These are phyloP conservation scores for Sindora glabra DNA, from an alignment of 306 rosid species.

Conservation along the genomic window DNA sequence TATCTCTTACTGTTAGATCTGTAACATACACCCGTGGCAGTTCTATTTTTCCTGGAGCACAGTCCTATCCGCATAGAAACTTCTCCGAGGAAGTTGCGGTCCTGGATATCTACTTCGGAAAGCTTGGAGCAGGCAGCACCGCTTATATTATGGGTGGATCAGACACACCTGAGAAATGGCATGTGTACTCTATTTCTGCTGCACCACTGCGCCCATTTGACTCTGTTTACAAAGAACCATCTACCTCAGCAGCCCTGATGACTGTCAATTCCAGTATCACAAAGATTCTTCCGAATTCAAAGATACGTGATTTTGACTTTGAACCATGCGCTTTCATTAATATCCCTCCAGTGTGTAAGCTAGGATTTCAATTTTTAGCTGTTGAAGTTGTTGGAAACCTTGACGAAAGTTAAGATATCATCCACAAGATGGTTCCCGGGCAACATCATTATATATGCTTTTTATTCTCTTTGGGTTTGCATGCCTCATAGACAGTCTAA, in stretches of 20 bases:
- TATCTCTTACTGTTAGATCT: slow-evolving; percentile 45
- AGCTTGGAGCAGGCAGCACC: slow-evolving; percentile 40
- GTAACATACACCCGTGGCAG: slow-evolving; percentile 60
- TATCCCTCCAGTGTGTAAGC: too few relatives aligned
- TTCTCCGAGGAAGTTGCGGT: slow-evolving; percentile 50
- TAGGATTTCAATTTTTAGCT: too few relatives aligned
- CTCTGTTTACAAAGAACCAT: slow-evolving; percentile 22
- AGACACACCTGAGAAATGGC: slow-evolving; percentile 42
- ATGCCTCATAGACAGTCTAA: too few relatives aligned
- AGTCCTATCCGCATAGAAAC: slow-evolving; percentile 50
- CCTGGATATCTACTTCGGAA: slow-evolving; percentile 44
- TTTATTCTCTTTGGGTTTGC: too few relatives aligned
- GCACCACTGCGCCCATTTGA: background rate
- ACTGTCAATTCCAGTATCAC: slow-evolving; percentile 48
- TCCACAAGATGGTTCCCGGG: too few relatives aligned
- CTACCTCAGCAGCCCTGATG: slow-evolving; percentile 39
- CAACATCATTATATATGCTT: too few relatives aligned
- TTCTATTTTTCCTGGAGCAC: slow-evolving; percentile 61
- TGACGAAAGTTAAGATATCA: too few relatives aligned
- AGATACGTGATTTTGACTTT: slow-evolving; percentile 54
- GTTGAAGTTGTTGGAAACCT: too few relatives aligned
- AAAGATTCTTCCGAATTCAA: slow-evolving; percentile 47
- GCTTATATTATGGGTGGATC: slow-evolving; percentile 47
- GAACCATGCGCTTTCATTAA: slow-evolving; percentile 62
- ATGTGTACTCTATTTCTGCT: slow-evolving; percentile 49